A percentile compares a stretch with the other conserved stretches of the same genome.
Evolutionary conservation across 2,329 filamentous ascomycete species (phyloP).

Genomic region (Fusarium sp.): DNA sequence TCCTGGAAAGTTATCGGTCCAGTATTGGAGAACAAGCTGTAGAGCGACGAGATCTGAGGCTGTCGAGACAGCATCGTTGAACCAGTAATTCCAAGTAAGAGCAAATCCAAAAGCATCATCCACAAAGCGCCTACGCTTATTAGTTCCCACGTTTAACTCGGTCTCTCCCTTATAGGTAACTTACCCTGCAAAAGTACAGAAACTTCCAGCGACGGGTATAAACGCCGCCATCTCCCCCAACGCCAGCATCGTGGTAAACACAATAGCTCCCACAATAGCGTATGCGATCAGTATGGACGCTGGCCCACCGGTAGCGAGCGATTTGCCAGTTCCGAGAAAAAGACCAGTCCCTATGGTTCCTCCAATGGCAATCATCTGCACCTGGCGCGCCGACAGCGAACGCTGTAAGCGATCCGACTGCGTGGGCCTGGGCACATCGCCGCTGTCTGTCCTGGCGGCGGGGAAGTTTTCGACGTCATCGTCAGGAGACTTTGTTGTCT

Average conservation of each 20-base stretch:
- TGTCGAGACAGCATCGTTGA: slow-evolving; percentile 69
- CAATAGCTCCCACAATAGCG: slow-evolving; percentile 67
- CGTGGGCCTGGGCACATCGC: slow-evolving; percentile 27
- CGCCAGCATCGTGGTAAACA: slow-evolving; percentile 70
- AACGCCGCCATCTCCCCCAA: slow-evolving; percentile 73
- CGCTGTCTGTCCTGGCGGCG: slow-evolving; percentile 7
- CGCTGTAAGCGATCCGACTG: slow-evolving; percentile 64
- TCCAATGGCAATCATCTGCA: slow-evolving; percentile 76
- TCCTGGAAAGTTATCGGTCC: slow-evolving; percentile 72
- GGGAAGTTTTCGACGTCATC: slow-evolving; percentile 42
- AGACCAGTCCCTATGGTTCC: slow-evolving; percentile 72
- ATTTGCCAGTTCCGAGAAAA: slow-evolving; percentile 73
- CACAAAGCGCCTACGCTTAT: slow-evolving; percentile 57
- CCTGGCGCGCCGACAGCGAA: slow-evolving; percentile 70
- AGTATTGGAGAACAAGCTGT: slow-evolving; percentile 70
- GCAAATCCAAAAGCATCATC: slow-evolving; percentile 68
- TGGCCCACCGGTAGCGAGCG: slow-evolving; percentile 70
- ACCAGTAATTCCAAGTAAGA: slow-evolving; percentile 73
- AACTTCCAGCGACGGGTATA: slow-evolving; percentile 65
- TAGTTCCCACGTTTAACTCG: slow-evolving; percentile 54
- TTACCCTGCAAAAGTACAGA: slow-evolving; percentile 63
- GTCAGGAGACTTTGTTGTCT: slow-evolving; percentile 9
- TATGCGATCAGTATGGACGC: slow-evolving; percentile 71
- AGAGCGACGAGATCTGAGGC: slow-evolving; percentile 70
- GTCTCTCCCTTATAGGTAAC: slow-evolving; percentile 49